Conservation (phyloP, 148 eudicot species). For the Oxyria digyna region DNA sequence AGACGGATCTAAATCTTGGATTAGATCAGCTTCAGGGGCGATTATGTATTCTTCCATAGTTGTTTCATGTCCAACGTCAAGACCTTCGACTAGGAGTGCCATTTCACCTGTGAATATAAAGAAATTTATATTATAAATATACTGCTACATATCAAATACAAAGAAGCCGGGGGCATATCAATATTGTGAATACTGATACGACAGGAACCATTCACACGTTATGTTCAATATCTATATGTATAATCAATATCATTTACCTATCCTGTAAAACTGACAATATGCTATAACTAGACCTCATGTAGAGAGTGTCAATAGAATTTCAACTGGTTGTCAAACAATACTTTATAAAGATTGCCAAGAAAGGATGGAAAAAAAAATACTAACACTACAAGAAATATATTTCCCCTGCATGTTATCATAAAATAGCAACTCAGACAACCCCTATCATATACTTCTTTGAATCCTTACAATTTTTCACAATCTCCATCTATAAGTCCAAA, state of each 20-base stretch:
- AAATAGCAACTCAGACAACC: too few species aligned
- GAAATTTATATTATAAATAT: too few species aligned
- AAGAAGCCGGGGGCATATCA: neutral
- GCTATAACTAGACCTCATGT: neutral
- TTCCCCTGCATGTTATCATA: too few species aligned
- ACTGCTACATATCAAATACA: too few species aligned
- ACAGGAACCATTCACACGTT: neutral
- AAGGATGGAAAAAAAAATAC: neutral
- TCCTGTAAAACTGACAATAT: neutral
- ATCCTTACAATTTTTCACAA: neutral
- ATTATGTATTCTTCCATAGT: conserved; percentile 44
- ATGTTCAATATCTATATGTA: neutral
- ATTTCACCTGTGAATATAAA: conserved; percentile 36
- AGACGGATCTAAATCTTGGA: conserved; percentile 25
- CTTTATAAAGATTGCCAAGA: neutral
- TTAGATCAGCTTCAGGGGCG: conserved; percentile 27
- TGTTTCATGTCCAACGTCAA: conserved; percentile 37
- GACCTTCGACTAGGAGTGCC: conserved; percentile 62
- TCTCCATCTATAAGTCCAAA: neutral
- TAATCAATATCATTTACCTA: neutral
- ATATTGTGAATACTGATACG: neutral
- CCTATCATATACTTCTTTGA: too few species aligned
- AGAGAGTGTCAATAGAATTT: too few species aligned
- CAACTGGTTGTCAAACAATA: neutral
- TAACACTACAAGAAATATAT: too few species aligned